Conservation (phyloP, 1,284 basidiomycete species). For the Ceratobasidium sp. region DNA sequence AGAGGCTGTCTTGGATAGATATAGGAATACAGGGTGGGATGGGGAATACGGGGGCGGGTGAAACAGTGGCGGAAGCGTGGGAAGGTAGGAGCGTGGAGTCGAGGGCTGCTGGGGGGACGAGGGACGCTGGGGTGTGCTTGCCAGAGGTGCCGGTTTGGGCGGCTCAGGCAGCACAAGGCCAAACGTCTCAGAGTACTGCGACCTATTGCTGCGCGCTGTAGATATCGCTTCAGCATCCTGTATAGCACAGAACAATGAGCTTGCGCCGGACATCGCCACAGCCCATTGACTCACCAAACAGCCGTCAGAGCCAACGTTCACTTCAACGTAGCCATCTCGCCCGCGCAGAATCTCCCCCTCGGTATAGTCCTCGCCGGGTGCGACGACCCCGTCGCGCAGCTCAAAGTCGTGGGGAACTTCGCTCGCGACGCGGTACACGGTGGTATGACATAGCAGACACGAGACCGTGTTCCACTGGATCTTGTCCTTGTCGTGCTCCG, state of each 20-base stretch:
- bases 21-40: slow-evolving; percentile 73
- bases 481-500: slow-evolving; percentile 55
- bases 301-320: slow-evolving; percentile 59
- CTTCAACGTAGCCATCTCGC: slow-evolving; percentile 75
- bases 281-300: slow-evolving; percentile 63
- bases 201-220: slow-evolving; percentile 15
- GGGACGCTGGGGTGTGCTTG: slow-evolving; percentile 47
- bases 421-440: slow-evolving; percentile 76
- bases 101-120: slow-evolving; percentile 52
- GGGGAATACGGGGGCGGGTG: slow-evolving; percentile 79
- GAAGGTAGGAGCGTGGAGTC: slow-evolving; percentile 58
- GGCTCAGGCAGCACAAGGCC: slow-evolving; percentile 39
- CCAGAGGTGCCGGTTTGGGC: slow-evolving; percentile 22
- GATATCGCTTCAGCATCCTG: slow-evolving; percentile 43
- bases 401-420: slow-evolving; percentile 67
- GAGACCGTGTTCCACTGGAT: slow-evolving; percentile 64
- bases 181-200: slow-evolving; percentile 41
- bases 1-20: slow-evolving; percentile 68
- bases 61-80: slow-evolving; percentile 67
- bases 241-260: slow-evolving; percentile 8
- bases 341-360: slow-evolving; percentile 76
- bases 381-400: slow-evolving; percentile 70
- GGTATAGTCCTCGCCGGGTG: slow-evolving; percentile 77
- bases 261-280: neutral
- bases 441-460: slow-evolving; percentile 72